Evolutionary conservation across 1,284 basidiomycete species (phyloP).

Genomic region (Coniferiporia weirii): DNA sequence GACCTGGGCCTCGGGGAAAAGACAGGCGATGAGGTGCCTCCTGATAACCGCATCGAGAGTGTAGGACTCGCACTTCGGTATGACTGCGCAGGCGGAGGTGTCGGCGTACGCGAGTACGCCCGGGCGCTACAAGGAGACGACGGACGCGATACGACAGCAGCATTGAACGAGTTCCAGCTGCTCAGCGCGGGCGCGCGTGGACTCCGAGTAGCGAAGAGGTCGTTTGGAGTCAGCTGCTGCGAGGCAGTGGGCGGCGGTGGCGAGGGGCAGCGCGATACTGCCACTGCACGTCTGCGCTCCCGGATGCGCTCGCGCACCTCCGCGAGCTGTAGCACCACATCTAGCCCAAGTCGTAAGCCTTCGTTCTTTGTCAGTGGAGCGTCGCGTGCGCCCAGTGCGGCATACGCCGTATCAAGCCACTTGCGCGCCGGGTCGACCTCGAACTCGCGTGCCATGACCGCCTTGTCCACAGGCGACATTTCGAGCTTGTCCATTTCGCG

Average conservation of each 20-base stretch:
- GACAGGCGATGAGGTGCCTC: not conserved
- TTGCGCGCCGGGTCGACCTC: slow-evolving; percentile 45
- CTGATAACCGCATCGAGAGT: not conserved
- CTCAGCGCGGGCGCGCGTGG: not conserved
- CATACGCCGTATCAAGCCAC: slow-evolving; percentile 29
- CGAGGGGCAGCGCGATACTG: not conserved
- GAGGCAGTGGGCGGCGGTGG: not conserved
- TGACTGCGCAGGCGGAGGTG: not conserved
- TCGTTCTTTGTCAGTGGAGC: slow-evolving; percentile 53
- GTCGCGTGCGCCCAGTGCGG: slow-evolving; percentile 46
- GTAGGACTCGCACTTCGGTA: not conserved
- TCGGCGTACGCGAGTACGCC: not conserved
- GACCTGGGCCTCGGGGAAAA: not conserved
- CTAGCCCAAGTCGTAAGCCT: slow-evolving; percentile 51
- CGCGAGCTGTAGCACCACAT: slow-evolving; percentile 53
- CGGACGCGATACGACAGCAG: not conserved
- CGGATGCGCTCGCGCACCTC: slow-evolving; percentile 34
- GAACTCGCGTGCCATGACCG: slow-evolving; percentile 51
- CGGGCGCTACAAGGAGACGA: not conserved
- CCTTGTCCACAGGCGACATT: slow-evolving; percentile 55
- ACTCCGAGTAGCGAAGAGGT: not conserved
- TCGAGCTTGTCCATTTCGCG: slow-evolving; percentile 56
- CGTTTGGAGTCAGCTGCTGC: not conserved
- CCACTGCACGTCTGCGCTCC: slow-evolving; percentile 1
- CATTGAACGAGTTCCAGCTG: not conserved